Evolutionary conservation across 371 early-diverging fungal species (phyloP).

Genomic region (Haplosporangium sp.): DNA sequence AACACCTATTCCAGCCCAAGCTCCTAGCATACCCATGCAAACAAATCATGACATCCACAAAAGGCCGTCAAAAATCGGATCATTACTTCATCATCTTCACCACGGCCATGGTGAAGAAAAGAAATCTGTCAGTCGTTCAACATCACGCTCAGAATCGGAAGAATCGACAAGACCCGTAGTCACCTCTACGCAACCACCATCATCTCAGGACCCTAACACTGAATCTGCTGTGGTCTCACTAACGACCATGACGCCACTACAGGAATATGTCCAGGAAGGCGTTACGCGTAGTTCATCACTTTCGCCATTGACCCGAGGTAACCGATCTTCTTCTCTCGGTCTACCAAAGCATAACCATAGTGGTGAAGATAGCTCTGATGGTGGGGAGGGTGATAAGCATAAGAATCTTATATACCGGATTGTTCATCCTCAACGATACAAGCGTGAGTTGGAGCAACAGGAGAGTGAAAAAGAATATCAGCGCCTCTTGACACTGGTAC

Average conservation of each 20-base stretch:
- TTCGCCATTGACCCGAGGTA: constrained; percentile 30
- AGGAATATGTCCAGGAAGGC: not conserved
- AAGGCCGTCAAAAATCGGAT: not conserved
- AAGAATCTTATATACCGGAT: constrained; percentile 47
- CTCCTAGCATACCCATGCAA: not conserved
- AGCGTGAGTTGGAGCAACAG: constrained; percentile 44
- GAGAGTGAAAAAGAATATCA: constrained; percentile 26
- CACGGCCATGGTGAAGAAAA: constrained; percentile 9
- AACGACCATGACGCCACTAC: constrained; percentile 2
- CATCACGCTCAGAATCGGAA: constrained; percentile 26
- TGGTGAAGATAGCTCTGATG: not conserved
- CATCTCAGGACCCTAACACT: constrained; percentile 13
- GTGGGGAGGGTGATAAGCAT: constrained; percentile 5
- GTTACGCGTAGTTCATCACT: constrained; percentile 16
- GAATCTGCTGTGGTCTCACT: not conserved
- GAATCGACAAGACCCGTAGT: constrained; percentile 2
- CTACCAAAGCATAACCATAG: constrained; percentile 12
- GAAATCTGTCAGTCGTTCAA: constrained; percentile 14
- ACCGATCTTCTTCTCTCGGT: constrained; percentile 37
- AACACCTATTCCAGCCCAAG: not conserved
- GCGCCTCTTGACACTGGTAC: constrained; percentile 28
- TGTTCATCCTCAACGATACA: constrained; percentile 52
- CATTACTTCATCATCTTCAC: constrained; percentile 14
- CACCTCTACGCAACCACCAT: not conserved
- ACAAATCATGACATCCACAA: not conserved